Evolutionary conservation across 2,329 filamentous ascomycete species (phyloP).

Genomic region (Colletotrichum sidae): DNA sequence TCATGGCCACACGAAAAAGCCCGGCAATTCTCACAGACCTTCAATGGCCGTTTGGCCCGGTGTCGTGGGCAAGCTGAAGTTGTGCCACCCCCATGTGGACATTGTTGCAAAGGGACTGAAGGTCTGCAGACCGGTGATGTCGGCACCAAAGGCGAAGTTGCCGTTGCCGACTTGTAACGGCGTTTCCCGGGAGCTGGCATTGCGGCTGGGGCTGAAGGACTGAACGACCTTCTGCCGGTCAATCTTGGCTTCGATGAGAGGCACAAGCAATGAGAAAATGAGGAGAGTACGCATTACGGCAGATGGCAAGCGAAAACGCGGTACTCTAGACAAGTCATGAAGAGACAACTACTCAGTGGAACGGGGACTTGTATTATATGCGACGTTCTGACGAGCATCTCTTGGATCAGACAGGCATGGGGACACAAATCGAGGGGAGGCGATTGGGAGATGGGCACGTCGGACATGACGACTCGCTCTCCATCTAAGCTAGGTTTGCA

Average conservation of each 20-base stretch:
- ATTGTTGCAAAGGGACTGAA: constrained; percentile 59
- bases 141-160: constrained; percentile 61
- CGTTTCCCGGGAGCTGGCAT: constrained; percentile 60
- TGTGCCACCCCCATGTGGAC: constrained; percentile 63
- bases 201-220: constrained; percentile 60
- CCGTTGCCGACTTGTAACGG: constrained; percentile 64
- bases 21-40: constrained; percentile 6
- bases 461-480: not conserved
- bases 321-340: no score
- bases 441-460: not conserved
- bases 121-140: constrained; percentile 59
- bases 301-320: not conserved
- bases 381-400: no score
- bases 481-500: not conserved
- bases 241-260: constrained; percentile 42
- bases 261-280: constrained; percentile 35
- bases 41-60: constrained; percentile 45
- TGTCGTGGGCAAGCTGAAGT: constrained; percentile 57
- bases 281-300: constrained; percentile 16
- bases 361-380: no score
- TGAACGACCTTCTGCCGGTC: constrained; percentile 49
- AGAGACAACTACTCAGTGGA: no score
- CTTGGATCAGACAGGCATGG: no score
- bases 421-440: not conserved
- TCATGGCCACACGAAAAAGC: not conserved